Evolutionary conservation across 129 eudicot genomes (phyloP), one percentile per base, ranked within the genome.

Genomic region (Mikania micrantha): DNA sequence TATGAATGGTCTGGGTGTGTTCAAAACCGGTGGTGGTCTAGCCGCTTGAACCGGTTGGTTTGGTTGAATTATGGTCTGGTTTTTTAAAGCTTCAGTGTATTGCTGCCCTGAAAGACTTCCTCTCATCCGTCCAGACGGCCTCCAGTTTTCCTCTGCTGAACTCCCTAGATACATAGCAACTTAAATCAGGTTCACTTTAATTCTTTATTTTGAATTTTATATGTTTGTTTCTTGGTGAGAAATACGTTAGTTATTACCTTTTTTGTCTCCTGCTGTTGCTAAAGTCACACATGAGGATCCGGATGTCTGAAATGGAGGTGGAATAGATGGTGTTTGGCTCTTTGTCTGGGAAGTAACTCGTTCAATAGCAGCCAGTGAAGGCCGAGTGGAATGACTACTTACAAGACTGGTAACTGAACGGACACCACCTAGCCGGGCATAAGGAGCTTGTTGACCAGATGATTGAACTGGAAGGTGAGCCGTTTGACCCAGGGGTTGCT

Each of bases 41-140:
- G 85, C 78, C 5, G 85, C 80, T 65, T 83, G 96, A 75, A 72
- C 81, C 34, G 83, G 88, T 63, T 74, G 84, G 62, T 36, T 81
- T 5, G 86, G 85, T 24, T 48, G 77, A 69, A 76, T 75, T 44
- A 90, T 80, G 57, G 12, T 74, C 67, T 80, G 94, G 76, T 73
- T 81, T 34, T 67, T 81, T 47, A 82, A 50, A 61, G 87, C 88
- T 24, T 75, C 88, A 9, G 86, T 68, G 75, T 82, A 83, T 17
- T 89, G 87, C 67, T 62, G 71, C 20, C 97, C 95, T 1, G 87
- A 77, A 21, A 90, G 78, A 62, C 85, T 79, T 57, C 97, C 97
- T 66, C 97, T 73, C 97, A 90, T 90, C 3, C 97, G 88, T 9
- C 95, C 91, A 2, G 75, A 60, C 49, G 95, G 97, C 77, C 91